Percentiles rank a stretch among this genome's conserved stretches.
phyloP scores from a whole-genome alignment of 2,329 filamentous ascomycete genomes.

The Thielaviopsis ethacetica region DNA sequence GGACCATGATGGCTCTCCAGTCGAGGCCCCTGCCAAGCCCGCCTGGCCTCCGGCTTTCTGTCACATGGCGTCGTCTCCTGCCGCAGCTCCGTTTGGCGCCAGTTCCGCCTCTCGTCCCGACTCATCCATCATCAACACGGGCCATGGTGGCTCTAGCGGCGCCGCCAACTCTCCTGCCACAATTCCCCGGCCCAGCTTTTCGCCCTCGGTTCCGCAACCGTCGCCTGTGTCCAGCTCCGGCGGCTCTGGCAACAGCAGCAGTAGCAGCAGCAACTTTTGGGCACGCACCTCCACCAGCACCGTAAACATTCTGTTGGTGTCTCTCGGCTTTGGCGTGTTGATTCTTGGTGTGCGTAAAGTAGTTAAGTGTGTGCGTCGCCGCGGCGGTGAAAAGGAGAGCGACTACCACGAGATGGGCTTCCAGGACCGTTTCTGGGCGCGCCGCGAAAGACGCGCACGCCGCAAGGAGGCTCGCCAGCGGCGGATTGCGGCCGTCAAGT shows the following conservation, averaged over 20 bases:
- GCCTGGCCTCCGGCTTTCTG: slow-evolving; percentile 11
- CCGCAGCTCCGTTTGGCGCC: background rate
- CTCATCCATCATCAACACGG: slow-evolving; percentile 3
- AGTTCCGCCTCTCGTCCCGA: background rate
- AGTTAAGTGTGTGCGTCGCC: background rate
- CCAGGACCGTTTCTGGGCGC: background rate
- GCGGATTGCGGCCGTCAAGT: background rate
- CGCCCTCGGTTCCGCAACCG: background rate
- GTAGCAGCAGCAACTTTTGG: background rate
- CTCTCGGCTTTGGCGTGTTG: background rate
- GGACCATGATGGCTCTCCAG: background rate
- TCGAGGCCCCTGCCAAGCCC: slow-evolving; percentile 1
- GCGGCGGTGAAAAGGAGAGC: background rate
- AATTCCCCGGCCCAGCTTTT: background rate
- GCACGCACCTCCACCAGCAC: background rate
- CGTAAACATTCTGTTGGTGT: background rate
- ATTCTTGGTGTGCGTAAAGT: background rate
- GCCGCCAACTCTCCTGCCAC: background rate
- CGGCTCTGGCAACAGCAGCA: background rate
- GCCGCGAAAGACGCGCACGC: background rate
- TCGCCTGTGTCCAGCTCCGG: background rate
- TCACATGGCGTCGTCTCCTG: background rate
- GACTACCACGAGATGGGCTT: background rate
- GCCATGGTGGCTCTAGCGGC: background rate
- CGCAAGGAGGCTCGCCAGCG: background rate